Base-by-base conservation (phyloP, 2,329 filamentous ascomycete genomes). In the Trichoderma atroviride region DNA sequence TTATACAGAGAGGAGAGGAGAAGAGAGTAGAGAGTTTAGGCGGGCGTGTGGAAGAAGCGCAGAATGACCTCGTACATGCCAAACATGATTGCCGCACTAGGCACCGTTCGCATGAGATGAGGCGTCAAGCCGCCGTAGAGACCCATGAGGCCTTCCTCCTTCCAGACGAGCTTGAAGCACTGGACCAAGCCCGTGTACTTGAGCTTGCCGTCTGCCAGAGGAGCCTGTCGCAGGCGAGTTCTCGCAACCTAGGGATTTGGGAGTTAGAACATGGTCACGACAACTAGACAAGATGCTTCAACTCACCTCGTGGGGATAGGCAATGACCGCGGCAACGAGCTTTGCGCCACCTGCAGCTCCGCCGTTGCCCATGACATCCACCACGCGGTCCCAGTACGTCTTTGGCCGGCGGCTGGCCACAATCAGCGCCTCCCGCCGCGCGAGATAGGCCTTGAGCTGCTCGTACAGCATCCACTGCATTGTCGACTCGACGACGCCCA, bases 391-490 rank as follows among this genome's bases (percentile, higher is more conserved):
- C 90, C 91, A 93, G 73, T 84, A 81, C 5, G 83, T 92, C 78
- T 87, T 89, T 47, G 86, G 82, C 56, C 89, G 84, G 1, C 91
- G 91, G 82, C 79, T 89, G 74, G 72, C 81, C 71, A 78, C 84
- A 60, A 88, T 85, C 63, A 80, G 82, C 74, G 85, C 85, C 78
- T 92, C 91, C 70, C 93, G 84, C 56, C 82, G 81, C 57, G 86
- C 87, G 40, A 97, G 82, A n/a, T 84, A 84, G 29, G 87, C 83
- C 85, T 97, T 98, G 85, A 96, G 89, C 79, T 94, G 91, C 82
- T 98, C 94, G 80, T 97, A 98, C 74, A 97, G 82, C 76, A 97
- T 90, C 94, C 94, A 97, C 79, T 98, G 94, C 75, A 97, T 80
- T 5, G 94, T 96, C 73, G 91, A 94, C 83, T 97, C 95, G 2